phyloP scores from a whole-genome alignment of 2,329 filamentous ascomycete species.

The Penicillium brevicompactum region DNA sequence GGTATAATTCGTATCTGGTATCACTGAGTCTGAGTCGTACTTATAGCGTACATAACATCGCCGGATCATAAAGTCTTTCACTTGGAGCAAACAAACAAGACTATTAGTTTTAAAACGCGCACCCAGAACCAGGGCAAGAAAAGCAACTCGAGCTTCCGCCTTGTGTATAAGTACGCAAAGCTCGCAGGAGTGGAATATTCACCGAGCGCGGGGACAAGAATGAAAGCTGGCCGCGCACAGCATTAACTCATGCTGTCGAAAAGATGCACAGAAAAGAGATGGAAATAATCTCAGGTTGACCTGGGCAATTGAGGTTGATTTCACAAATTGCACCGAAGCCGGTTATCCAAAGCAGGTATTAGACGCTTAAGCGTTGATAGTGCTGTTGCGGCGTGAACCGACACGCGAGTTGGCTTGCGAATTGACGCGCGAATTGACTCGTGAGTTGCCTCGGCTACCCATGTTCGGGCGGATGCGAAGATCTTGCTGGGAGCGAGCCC shows the following conservation, averaged over 20 bases:
- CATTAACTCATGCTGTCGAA: conserved; percentile 19
- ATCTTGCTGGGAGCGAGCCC: conserved; percentile 43
- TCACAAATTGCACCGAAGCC: not conserved
- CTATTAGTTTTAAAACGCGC: conserved; percentile 1
- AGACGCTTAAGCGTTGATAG: conserved; percentile 3
- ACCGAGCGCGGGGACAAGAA: conserved; percentile 5
- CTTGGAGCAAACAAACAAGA: conserved; percentile 3
- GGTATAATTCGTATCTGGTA: conserved; percentile 6
- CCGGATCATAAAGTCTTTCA: conserved; percentile 8
- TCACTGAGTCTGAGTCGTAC: not conserved
- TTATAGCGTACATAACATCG: conserved; percentile 7
- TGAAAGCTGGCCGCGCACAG: conserved; percentile 22
- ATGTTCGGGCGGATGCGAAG: conserved; percentile 38
- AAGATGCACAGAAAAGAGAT: conserved; percentile 24
- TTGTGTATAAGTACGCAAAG: not conserved
- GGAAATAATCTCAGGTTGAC: conserved; percentile 14
- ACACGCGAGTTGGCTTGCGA: conserved; percentile 34
- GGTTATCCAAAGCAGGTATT: not conserved
- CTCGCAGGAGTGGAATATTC: not conserved
- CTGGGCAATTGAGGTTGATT: not conserved
- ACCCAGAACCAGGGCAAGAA: not conserved
- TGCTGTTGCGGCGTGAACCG: conserved; percentile 35
- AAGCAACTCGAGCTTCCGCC: not conserved
- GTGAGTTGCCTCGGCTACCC: conserved; percentile 39
- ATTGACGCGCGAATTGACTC: conserved; percentile 34